A percentile compares a stretch with the other conserved stretches of the same genome.
phyloP scores from a whole-genome alignment of 352 stramenopile species.

The Pythium aphanidermatum region DNA sequence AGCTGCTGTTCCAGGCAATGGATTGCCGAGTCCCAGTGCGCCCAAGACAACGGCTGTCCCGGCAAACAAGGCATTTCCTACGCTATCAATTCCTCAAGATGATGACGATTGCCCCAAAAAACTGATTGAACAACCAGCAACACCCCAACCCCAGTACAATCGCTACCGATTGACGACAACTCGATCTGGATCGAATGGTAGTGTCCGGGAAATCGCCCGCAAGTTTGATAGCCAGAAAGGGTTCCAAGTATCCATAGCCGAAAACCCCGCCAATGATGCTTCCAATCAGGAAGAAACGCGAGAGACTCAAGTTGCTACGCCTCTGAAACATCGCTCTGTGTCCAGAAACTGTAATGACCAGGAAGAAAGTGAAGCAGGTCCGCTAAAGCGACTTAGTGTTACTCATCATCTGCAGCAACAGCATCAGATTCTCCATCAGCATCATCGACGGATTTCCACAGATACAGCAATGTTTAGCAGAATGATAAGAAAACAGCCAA shows the following conservation, averaged over 20 bases:
- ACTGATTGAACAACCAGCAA: conserved; percentile 24
- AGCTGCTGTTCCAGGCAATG: conserved; percentile 59
- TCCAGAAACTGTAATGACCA: too few relatives aligned
- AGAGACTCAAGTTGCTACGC: conserved; percentile 13
- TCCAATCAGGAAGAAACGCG: conserved; percentile 31
- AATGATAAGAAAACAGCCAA: conserved; percentile 47
- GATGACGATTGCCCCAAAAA: conserved; percentile 1
- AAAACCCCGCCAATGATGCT: conserved; percentile 1
- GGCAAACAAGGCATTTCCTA: conserved; percentile 14
- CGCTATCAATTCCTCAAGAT: conserved; percentile 13
- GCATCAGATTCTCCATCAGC: conserved; percentile 20
- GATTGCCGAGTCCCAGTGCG: conserved; percentile 24
- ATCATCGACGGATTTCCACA: conserved; percentile 66
- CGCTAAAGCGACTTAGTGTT: conserved; percentile 40
- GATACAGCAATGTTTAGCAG: conserved; percentile 66
- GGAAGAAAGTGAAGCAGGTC: conserved; percentile 37
- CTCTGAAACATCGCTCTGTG: conserved; percentile 1
- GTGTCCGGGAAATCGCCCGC: conserved; percentile 13
- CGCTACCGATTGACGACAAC: conserved; percentile 14
- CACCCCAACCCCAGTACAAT: conserved; percentile 37
- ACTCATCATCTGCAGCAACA: conserved; percentile 29
- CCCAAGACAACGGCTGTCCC: neutral
- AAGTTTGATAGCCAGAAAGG: conserved; percentile 13
- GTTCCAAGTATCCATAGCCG: neutral
- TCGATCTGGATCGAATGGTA: conserved; percentile 3